Evolutionary conservation across 1,284 basidiomycete species (phyloP), one percentile per base, ranked within the genome.

Genomic region (Ceratobasidium sp.): DNA sequence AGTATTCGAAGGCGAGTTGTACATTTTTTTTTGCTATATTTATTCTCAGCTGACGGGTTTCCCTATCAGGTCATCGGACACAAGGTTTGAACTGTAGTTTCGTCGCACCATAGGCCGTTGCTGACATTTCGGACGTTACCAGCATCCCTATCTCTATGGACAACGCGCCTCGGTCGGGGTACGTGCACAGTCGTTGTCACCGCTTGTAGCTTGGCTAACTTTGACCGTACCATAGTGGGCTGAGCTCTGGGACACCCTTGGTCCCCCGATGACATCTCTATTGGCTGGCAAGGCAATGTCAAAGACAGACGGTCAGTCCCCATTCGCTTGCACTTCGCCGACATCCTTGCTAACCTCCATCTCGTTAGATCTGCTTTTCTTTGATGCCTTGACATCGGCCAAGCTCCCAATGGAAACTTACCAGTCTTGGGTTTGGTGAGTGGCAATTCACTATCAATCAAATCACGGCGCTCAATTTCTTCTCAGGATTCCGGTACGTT

Each of bases 391-490:
- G 28, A 75, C 75, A 0, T 43, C 55, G 2, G 59, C 46, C 14
- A 74, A 59, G 62, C 55, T 75, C 8, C 75, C 75, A 35, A 63
- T 72, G 59, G 75, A 75, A 46, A 72, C 73, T 11, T 75, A 75
- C 47, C 73, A 75, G 32, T 64, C 41, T 26, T 74, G 49, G 59
- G 64, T 67, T 30, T 59, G 46, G 52, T 49, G 21, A 61, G 44
- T 52, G 14, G 9, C n/a, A n/a, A 72, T 49, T 62, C 44, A 18
- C 11, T 23, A 55, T 47, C 35, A 18, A 30, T 32, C 28, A n/a
- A 14, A 18, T 3, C 30, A 38, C n/a, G 18, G 11, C 44, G 18
- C 35, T 49, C 35, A 28, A 74, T 41, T 11, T 74, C 49, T 64
- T 57, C 69, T 32, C 73, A 73, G 75, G 72, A 62, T 66, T 50